phyloP scores from a whole-genome alignment of 1,284 basidiomycete genomes.

The Austroboletus niveus region DNA sequence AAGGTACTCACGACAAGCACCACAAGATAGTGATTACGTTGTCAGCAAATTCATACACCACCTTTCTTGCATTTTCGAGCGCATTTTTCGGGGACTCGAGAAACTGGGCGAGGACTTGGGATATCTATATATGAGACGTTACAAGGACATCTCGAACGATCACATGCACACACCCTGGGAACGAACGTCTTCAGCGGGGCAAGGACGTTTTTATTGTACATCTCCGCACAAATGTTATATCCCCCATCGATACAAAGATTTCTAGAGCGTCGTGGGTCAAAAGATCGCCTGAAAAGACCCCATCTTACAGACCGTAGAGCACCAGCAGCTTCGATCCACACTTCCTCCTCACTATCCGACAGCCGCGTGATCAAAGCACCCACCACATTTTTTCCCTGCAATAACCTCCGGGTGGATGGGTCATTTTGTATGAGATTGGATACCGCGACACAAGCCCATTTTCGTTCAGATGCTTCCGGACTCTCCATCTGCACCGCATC shows the following conservation, averaged over 20 bases:
- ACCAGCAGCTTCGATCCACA: conserved; percentile 82
- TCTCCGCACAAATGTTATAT: conserved; percentile 90
- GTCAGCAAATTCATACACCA: conserved; percentile 85
- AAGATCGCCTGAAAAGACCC: not conserved
- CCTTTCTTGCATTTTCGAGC: conserved; percentile 66
- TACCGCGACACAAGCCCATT: conserved; percentile 92
- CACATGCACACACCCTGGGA: conserved; percentile 55
- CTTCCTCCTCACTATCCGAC: conserved; percentile 83
- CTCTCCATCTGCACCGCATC: conserved; percentile 60
- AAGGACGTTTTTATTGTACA: conserved; percentile 94
- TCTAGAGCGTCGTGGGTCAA: conserved; percentile 39
- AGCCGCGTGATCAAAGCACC: conserved; percentile 81
- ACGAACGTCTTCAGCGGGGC: conserved; percentile 71
- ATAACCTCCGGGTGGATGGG: conserved; percentile 80
- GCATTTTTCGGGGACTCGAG: conserved; percentile 57
- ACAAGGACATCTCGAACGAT: conserved; percentile 1
- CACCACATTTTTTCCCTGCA: conserved; percentile 90
- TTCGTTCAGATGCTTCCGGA: conserved; percentile 73
- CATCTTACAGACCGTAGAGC: conserved; percentile 59
- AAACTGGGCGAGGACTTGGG: conserved; percentile 67
- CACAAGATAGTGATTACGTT: conserved; percentile 89
- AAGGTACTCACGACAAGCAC: conserved; percentile 80
- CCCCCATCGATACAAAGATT: conserved; percentile 94
- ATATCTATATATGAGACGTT: conserved; percentile 52
- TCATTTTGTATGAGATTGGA: conserved; percentile 89